Percentiles rank a stretch among this genome's conserved stretches.
Evolutionary conservation across 2,329 filamentous ascomycete species (phyloP).

Genomic region (Trichoderma sp.): DNA sequence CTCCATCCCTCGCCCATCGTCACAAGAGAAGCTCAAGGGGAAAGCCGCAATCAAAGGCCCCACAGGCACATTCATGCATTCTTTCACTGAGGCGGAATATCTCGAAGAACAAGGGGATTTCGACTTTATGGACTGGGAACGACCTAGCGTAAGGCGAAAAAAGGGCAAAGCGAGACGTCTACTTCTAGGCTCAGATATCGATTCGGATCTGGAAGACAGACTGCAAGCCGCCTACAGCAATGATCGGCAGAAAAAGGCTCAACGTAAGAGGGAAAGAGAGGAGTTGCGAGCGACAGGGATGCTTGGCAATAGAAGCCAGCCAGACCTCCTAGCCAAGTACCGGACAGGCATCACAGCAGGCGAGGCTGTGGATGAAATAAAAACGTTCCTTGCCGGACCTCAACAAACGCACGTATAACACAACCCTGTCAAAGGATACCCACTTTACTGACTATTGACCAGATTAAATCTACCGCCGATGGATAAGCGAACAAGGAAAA

Average conservation of each 20-base stretch:
- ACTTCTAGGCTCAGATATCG: constrained; percentile 55
- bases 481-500: constrained; percentile 73
- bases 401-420: constrained; percentile 59
- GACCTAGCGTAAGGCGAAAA: constrained; percentile 63
- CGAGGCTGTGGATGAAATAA: constrained; percentile 72
- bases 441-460: constrained; percentile 25
- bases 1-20: neutral
- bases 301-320: constrained; percentile 60
- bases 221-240: constrained; percentile 64
- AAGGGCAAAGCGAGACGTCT: constrained; percentile 64
- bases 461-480: constrained; percentile 81
- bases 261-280: constrained; percentile 70
- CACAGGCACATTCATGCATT: neutral
- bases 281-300: constrained; percentile 66
- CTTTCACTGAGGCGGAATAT: neutral
- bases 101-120: constrained; percentile 61
- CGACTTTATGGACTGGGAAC: constrained; percentile 82
- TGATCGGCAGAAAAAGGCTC: constrained; percentile 70
- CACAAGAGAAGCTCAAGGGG: neutral
- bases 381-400: constrained; percentile 65
- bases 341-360: constrained; percentile 68
- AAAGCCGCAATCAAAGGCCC: neutral
- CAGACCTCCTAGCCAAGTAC: constrained; percentile 71
- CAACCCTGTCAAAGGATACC: neutral
- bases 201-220: constrained; percentile 65